Evolutionary conservation across 2,329 filamentous ascomycete genomes (phyloP), one percentile per base, ranked within the genome.

Genomic region (Emmonsiellopsis sp.): DNA sequence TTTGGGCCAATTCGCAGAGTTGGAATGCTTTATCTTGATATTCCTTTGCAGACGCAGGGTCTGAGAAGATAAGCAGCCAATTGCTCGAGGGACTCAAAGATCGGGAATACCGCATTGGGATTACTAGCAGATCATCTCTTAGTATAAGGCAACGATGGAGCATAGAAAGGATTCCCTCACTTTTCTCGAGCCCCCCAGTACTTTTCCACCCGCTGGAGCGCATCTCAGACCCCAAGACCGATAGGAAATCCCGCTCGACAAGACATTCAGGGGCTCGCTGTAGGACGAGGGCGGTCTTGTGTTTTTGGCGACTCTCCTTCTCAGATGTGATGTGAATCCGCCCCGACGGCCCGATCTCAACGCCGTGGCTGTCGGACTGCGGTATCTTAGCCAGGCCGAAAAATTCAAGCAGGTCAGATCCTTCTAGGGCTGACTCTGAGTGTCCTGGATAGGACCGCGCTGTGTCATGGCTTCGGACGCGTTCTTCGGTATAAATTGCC

Each of bases 11-110:
- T 42, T 46, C 40, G 27, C 54, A 53, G 32, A 61, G 54, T 7
- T 44, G 37, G 27, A 46, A 47, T n/a, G 55, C 54, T 31, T 53
- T 54, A n/a, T 48, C 42, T 42, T 62, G 61, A 44, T 58, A 63
- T 49, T 55, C 55, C 31, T 55, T 50, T 10, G 61, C 61, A n/a
- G 56, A 51, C 3, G 52, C 51, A 11, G 61, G 61, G 14, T 45
- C 57, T 33, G 55, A 17, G 51, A 63, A 62, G 6, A 61, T 27
- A 8, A 63, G 47, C 14, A 62, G 47, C 61, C 61, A 63, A 13
- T 48, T 52, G 46, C 55, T 42, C 31, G 49, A 56, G n/a, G 55
- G 53, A 6, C 55, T 52, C 13, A 63, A 53, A 9, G 55, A 59
- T 11, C 53, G 32, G 7, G 48, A 49, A 36, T 57, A 51, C 10